Base-by-base conservation (phyloP, 2,329 filamentous ascomycete genomes). In the Pseudogymnoascus sp. region DNA sequence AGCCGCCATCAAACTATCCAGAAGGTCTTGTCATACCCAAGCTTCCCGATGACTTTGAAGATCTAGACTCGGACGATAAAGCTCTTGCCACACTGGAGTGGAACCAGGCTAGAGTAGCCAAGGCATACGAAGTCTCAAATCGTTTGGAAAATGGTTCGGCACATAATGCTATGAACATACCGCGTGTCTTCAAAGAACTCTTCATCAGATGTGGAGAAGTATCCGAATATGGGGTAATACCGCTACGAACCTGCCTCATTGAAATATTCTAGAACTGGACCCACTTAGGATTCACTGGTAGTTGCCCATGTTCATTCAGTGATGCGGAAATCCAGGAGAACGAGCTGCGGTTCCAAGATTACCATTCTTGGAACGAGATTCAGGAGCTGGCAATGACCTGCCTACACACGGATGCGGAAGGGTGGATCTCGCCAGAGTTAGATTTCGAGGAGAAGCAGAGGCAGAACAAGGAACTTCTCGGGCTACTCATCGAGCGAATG, bases 31-130 rank as follows among this genome's bases (percentile, higher is more conserved):
- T 63, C 37, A 53, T n/a, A 14, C 63, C 64, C 33, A 42, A 21
- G 11, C 38, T 50, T 24, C 65, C 64, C 63, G 66, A 73, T 63
- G 68, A 76, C 63, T 70, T 73, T 21, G 29, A 65, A 69, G 16
- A 72, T 72, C 53, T 77, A 75, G 69, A 78, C 75, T 68, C 72
- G 71, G 40, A 69, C 65, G 64, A 64, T 66, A 67, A 53, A 67
- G 19, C 21, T n/a, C 42, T 47, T 3, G 19, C 11, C 11, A 47
- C 2, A 3, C 11, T 47, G 13, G 42, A 47, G 42, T 47, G 13
- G 19, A n/a, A 24, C 11, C 19, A 47, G 13, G 21, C 42, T 14
- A 47, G 1, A 26, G 2, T 3, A 26, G 19, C 42, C 3, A 47
- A 47, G 6, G 21, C 21, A n/a, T 47, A 47, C 6, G 42, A 47